Percentiles rank a stretch among this genome's conserved stretches.
These are phyloP conservation scores for Pyricularia pennisetigena DNA, from an alignment of 2,329 filamentous ascomycete species.

Conservation along the genomic window DNA sequence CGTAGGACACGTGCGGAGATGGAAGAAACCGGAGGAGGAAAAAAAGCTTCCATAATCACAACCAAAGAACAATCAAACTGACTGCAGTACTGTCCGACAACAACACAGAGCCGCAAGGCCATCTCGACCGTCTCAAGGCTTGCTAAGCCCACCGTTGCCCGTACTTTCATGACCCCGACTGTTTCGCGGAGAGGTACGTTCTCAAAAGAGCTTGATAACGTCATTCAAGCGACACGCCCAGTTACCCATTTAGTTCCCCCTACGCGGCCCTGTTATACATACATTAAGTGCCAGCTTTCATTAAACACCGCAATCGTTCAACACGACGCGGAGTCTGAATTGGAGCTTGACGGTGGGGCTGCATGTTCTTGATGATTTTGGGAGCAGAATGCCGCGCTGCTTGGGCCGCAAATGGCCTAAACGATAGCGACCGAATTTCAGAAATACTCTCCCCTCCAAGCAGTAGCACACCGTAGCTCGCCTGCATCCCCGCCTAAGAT, in stretches of 20 bases:
- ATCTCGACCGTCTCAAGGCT: constrained; percentile 39
- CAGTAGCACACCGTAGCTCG: background rate
- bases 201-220: background rate
- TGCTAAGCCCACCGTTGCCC: constrained; percentile 32
- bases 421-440: background rate
- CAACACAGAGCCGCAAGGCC: constrained; percentile 35
- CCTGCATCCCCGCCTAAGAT: background rate
- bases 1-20: background rate
- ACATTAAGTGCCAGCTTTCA: background rate
- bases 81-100: background rate
- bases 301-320: background rate
- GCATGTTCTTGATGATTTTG: background rate
- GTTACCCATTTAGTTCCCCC: background rate
- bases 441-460: background rate
- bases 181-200: constrained; percentile 52
- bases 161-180: constrained; percentile 51
- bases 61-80: background rate
- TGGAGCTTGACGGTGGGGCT: background rate
- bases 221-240: background rate
- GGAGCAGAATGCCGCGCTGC: background rate
- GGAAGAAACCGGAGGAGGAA: background rate
- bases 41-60: background rate
- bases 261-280: background rate
- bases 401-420: background rate
- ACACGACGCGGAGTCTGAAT: background rate